Base-by-base conservation (phyloP, 306 rosid species). In the Dalbergia cochinchinensis region DNA sequence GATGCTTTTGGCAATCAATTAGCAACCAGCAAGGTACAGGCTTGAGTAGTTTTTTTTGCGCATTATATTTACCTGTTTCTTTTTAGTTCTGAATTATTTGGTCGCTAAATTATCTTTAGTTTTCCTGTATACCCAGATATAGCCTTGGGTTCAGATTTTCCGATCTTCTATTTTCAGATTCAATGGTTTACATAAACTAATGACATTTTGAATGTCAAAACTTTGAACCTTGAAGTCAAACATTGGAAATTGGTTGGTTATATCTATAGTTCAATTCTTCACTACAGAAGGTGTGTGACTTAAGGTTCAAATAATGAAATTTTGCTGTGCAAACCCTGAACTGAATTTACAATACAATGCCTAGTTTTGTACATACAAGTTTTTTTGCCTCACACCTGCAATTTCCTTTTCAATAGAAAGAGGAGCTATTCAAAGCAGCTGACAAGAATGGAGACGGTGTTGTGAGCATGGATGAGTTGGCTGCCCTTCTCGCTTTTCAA, bases 391-490 rank as follows among this genome's bases (percentile, higher is more conserved):
- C 54, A 78, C 68, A 60, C n/a, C 53, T 79, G 55, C 65, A 15
- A 84, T 81, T 80, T 83, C 54, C 65, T 86, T 86, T 83, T 84
- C 62, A 54, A 71, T 85, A 95, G 99, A 95, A 85, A 90, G 93
- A 89, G 89, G 99, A 92, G 85, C 80, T 95, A 78, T 95, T 95
- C 86, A 89, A 91, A 88, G 92, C 84, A 22, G 99, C 99, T 69
- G 99, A 95, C 90, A 81, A 84, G 89, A 92, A 95, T 77, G 88
- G 86, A 80, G 99, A 95, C 77, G 96, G 89, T 80, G 92, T 74
- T 54, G 99, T 95, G 73, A 85, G 92, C 90, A 81, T 91, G 88
- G 99, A 95, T 83, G 99, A 95, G 80, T 80, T 95, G 94, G 97
- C 99, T 77, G 83, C 81, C 53, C 97, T 92, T 73, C 97, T 95